These are phyloP conservation scores for Coemansia sp. DNA, from an alignment of 192 early-diverging fungal species.

Conservation along the genomic window DNA sequence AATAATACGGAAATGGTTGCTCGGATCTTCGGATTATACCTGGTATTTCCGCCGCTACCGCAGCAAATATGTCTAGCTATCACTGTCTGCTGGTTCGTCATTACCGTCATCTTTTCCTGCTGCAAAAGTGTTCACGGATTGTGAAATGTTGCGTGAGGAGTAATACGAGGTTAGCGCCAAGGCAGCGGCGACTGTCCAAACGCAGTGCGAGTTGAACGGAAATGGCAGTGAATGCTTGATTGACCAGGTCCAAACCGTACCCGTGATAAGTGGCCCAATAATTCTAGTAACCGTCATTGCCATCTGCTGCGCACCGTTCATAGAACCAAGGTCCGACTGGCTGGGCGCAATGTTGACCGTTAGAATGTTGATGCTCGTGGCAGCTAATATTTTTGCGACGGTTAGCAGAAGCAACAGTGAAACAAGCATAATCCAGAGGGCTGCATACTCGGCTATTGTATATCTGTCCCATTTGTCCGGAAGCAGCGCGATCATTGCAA, in stretches of 20 bases:
- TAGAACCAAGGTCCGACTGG: constrained; percentile 28
- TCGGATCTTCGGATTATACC: too few species aligned
- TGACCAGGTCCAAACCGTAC: constrained; percentile 32
- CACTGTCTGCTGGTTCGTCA: too few species aligned
- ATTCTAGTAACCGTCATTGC: constrained; percentile 21
- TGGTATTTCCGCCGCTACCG: too few species aligned
- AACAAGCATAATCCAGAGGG: not conserved
- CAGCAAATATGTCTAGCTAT: too few species aligned
- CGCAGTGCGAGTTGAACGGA: constrained; percentile 42
- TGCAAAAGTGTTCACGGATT: constrained; percentile 39
- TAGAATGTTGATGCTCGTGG: constrained; percentile 27
- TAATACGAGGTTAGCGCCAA: constrained; percentile 7
- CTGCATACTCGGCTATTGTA: not conserved
- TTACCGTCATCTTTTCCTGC: constrained; percentile 3
- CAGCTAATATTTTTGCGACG: not conserved
- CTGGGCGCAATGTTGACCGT: constrained; percentile 37
- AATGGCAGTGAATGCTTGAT: constrained; percentile 32
- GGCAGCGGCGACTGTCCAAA: constrained; percentile 29
- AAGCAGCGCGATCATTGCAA: not conserved
- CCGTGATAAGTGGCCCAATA: constrained; percentile 26
- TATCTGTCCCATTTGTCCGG: not conserved
- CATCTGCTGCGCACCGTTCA: constrained; percentile 45
- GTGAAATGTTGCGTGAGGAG: constrained; percentile 18
- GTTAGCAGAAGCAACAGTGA: not conserved
- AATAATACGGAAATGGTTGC: too few species aligned